Conservation (phyloP, 257 asterid species). For the Capsicum pubescens region DNA sequence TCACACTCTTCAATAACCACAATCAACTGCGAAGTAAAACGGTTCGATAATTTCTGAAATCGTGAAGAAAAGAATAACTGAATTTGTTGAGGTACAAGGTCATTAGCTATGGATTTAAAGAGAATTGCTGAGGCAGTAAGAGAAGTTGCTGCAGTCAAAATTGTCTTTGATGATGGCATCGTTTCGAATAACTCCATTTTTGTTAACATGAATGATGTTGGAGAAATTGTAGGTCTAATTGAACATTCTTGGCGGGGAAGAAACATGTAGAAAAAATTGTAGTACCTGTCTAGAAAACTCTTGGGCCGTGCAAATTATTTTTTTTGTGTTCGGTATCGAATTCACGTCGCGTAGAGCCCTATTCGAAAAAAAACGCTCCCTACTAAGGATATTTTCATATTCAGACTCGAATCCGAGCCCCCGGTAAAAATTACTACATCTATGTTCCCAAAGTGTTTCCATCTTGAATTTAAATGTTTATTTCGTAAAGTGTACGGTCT, state of each 20-base stretch:
- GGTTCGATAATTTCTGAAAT: slow-evolving; percentile 43
- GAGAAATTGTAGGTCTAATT: background rate
- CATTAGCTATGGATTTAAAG: slow-evolving; percentile 56
- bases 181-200: slow-evolving; percentile 46
- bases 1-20: slow-evolving; percentile 70
- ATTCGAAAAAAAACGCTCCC: too few relatives aligned
- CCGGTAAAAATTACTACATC: too few relatives aligned
- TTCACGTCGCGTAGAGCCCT: too few relatives aligned
- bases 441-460: too few relatives aligned
- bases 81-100: slow-evolving; percentile 53
- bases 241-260: background rate
- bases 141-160: slow-evolving; percentile 62
- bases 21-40: slow-evolving; percentile 57
- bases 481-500: too few relatives aligned
- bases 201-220: background rate
- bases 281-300: background rate
- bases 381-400: too few relatives aligned
- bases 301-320: background rate
- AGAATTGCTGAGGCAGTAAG: slow-evolving; percentile 53
- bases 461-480: too few relatives aligned
- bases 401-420: too few relatives aligned
- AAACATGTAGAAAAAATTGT: background rate
- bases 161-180: slow-evolving; percentile 46
- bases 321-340: too few relatives aligned
- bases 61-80: slow-evolving; percentile 51